Percentiles rank a stretch among this genome's conserved stretches.
These are phyloP conservation scores for Fagopyrum esculentum DNA, from an alignment of 148 eudicot species.

Conservation along the genomic window DNA sequence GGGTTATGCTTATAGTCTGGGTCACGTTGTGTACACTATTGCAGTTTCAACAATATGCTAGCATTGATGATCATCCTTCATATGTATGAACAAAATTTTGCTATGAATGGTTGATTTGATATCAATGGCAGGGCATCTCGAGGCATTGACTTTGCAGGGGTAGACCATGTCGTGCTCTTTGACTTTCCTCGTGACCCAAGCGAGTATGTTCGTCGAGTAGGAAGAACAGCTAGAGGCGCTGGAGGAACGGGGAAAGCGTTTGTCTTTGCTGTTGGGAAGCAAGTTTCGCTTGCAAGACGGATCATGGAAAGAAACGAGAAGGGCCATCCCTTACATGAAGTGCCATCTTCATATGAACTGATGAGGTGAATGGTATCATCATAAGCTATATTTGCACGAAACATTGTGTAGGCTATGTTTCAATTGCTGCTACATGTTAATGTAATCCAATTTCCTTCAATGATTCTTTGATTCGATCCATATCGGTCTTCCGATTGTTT, in stretches of 20 bases:
- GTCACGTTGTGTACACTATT: too few relatives aligned
- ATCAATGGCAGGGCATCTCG: slow-evolving; percentile 70
- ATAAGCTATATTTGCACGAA: background rate
- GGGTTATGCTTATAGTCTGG: too few relatives aligned
- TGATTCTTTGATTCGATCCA: background rate
- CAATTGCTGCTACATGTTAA: background rate
- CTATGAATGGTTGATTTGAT: background rate
- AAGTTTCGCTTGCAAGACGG: slow-evolving; percentile 81
- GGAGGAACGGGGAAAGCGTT: slow-evolving; percentile 86
- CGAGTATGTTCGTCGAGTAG: slow-evolving; percentile 93
- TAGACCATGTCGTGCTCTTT: slow-evolving; percentile 82
- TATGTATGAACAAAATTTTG: background rate
- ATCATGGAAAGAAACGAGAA: slow-evolving; percentile 76
- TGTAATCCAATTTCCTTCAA: background rate
- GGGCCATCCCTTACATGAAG: slow-evolving; percentile 95
- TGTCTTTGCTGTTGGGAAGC: slow-evolving; percentile 88
- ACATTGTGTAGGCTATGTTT: background rate
- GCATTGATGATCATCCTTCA: background rate
- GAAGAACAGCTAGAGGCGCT: slow-evolving; percentile 97
- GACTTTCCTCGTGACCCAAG: slow-evolving; percentile 98
- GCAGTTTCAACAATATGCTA: too few relatives aligned
- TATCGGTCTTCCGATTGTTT: background rate
- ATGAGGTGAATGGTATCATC: background rate
- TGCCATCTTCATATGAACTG: slow-evolving; percentile 51
- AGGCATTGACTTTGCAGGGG: slow-evolving; percentile 80